These are phyloP conservation scores for Phytophthora idaei DNA, from an alignment of 352 stramenopile species.

Conservation along the genomic window DNA sequence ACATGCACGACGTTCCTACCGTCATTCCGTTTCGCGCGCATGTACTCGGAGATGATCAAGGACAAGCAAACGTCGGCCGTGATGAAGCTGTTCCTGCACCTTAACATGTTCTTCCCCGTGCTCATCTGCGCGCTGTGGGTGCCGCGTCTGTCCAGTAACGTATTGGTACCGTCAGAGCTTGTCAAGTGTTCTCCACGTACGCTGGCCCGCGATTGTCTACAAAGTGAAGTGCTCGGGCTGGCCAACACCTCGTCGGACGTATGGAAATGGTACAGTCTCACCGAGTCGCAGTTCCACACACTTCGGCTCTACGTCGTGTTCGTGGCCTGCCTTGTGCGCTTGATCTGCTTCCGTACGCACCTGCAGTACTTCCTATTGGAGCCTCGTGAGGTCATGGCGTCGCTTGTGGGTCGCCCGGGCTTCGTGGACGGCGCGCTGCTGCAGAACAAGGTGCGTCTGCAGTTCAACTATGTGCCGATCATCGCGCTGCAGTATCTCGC, in stretches of 20 bases:
- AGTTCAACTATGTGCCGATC: slow-evolving; percentile 85
- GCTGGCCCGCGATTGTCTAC: slow-evolving; percentile 62
- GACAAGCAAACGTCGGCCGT: slow-evolving; percentile 35
- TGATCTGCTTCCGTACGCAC: slow-evolving; percentile 64
- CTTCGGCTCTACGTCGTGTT: slow-evolving; percentile 63
- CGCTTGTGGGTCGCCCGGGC: slow-evolving; percentile 55
- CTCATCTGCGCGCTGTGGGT: slow-evolving; percentile 63
- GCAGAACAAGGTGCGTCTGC: slow-evolving; percentile 73
- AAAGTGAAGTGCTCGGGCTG: slow-evolving; percentile 38
- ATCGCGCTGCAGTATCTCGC: slow-evolving; percentile 83
- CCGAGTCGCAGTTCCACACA: slow-evolving; percentile 59
- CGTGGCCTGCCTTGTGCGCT: slow-evolving; percentile 46
- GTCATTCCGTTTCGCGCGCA: slow-evolving; percentile 77
- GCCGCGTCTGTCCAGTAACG: slow-evolving; percentile 48
- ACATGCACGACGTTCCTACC: slow-evolving; percentile 71
- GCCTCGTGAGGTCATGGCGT: slow-evolving; percentile 70
- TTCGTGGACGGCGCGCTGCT: slow-evolving; percentile 62
- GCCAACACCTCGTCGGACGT: slow-evolving; percentile 14
- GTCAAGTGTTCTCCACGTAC: slow-evolving; percentile 52
- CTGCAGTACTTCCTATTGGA: slow-evolving; percentile 84
- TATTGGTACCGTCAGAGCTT: slow-evolving; percentile 54
- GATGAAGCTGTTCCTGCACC: slow-evolving; percentile 62
- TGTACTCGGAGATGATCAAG: slow-evolving; percentile 76
- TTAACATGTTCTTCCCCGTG: slow-evolving; percentile 74
- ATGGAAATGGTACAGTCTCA: slow-evolving; percentile 50